Base-by-base conservation (phyloP, 2,329 filamentous ascomycete species). In the Cercospora sp. region DNA sequence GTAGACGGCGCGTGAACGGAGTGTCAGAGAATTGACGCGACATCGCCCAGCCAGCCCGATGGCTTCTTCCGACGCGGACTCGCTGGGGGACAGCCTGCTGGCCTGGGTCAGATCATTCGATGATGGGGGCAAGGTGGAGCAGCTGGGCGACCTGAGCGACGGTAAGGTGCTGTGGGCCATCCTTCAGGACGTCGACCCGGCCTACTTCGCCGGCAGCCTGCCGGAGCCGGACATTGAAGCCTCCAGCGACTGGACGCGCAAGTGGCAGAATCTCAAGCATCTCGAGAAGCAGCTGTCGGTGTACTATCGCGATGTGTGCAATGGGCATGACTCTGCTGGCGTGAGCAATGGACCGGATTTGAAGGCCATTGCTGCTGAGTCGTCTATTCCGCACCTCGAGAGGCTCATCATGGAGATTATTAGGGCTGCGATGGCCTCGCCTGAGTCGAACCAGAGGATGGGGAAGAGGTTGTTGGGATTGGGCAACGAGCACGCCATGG, bases 191-290 rank as follows among this genome's bases (percentile, higher is more conserved):
- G 79, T 84, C 69, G 83, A 85, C 70, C 73, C 79, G 61, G 78
- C 80, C 28, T 84, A 84, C 78, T 85, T 85, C 75, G 76, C 79
- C 62, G 81, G 81, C 63, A 76, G 75, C n/a, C 81, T 85, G 10
- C 83, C 83, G 21, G 82, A 84, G 67, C 77, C 77, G 61, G 77
- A 81, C 67, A 78, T 80, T 60, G 79, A 79, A 58, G 75, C 79
- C n/a, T 77, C 77, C 32, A 81, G 82, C 71, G 82, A 83, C 69
- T 85, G 83, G 83, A 84, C 84, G 61, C 80, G 82, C 58, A 79
- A 81, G 79, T 85, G 83, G 83, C 83, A 85, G 79, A 85, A 85
- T 71, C 78, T 85, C 67, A 85, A 85, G 74, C 81, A 84, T 70
- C 80, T 85, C 70, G 82, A 84, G 73, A 81, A 82, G 49, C 77